phyloP scores from a whole-genome alignment of 2,329 filamentous ascomycete species.

The Colletotrichum endophyticum region DNA sequence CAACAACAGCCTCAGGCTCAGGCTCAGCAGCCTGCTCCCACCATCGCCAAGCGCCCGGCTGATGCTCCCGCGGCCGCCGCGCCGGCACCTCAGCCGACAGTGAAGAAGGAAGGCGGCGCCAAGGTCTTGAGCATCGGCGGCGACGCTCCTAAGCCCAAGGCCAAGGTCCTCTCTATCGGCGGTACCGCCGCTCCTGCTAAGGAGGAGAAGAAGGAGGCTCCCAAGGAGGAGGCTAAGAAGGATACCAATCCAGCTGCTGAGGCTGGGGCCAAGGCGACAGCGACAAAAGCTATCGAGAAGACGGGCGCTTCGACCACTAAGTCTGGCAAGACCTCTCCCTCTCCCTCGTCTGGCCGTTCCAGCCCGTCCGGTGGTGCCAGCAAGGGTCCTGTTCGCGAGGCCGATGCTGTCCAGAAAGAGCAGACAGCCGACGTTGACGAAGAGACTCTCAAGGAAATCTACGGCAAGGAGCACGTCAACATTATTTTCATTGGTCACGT shows the following conservation, averaged over 20 bases:
- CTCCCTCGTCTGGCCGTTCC: conserved; percentile 82
- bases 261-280: conserved; percentile 82
- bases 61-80: conserved; percentile 48
- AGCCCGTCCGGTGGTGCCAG: conserved; percentile 73
- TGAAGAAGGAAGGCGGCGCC: conserved; percentile 59
- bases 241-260: conserved; percentile 51
- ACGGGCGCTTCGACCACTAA: conserved; percentile 66
- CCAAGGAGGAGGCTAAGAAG: conserved; percentile 56
- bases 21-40: conserved; percentile 53
- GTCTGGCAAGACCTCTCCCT: conserved; percentile 78
- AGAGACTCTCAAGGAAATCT: conserved; percentile 87
- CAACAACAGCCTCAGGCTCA: conserved; percentile 40
- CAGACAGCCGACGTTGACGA: conserved; percentile 76
- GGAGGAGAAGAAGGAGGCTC: conserved; percentile 46
- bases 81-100: conserved; percentile 53
- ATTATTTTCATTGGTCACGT: conserved; percentile 98
- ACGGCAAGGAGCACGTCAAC: conserved; percentile 92
- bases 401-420: conserved; percentile 84
- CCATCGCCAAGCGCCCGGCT: conserved; percentile 67
- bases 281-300: conserved; percentile 91
- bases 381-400: conserved; percentile 61
- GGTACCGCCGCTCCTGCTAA: conserved; percentile 37
- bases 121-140: conserved; percentile 71
- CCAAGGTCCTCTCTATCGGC: conserved; percentile 51
- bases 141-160: conserved; percentile 60